Percentiles rank a stretch among this genome's conserved stretches.
Evolutionary conservation across 768 basidiomycete species (phyloP).

Genomic region (Suillus spraguei): DNA sequence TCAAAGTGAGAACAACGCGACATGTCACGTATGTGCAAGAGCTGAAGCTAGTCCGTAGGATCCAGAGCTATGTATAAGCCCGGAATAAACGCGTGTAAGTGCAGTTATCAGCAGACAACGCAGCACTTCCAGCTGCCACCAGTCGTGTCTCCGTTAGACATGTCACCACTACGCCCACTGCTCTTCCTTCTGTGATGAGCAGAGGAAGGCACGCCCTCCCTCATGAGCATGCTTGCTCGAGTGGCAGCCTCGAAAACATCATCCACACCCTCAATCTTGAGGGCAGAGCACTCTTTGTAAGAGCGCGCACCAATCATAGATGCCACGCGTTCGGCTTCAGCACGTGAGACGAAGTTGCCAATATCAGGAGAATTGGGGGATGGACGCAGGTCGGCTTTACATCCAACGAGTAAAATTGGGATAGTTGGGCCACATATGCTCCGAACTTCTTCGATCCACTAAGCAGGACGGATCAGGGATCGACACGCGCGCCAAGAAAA

Average conservation of each 20-base stretch:
- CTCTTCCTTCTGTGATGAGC: slow-evolving; percentile 58
- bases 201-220: slow-evolving; percentile 70
- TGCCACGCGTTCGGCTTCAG: slow-evolving; percentile 83
- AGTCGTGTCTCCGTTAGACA: slow-evolving; percentile 44
- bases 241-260: slow-evolving; percentile 98
- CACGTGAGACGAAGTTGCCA: slow-evolving; percentile 67
- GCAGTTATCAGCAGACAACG: slow-evolving; percentile 56
- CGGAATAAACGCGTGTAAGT: slow-evolving; percentile 2
- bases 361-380: slow-evolving; percentile 47
- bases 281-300: slow-evolving; percentile 93
- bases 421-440: slow-evolving; percentile 92
- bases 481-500: slow-evolving; percentile 14
- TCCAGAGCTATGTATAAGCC: neutral
- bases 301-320: slow-evolving; percentile 85
- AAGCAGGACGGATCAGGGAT: slow-evolving; percentile 15
- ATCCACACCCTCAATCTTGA: slow-evolving; percentile 91
- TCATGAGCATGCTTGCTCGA: slow-evolving; percentile 93
- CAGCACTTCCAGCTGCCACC: slow-evolving; percentile 60
- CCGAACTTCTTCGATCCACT: slow-evolving; percentile 99
- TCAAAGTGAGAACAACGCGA: slow-evolving; percentile 4
- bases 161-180: slow-evolving; percentile 41
- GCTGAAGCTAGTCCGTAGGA: slow-evolving; percentile 9
- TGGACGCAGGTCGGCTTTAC: slow-evolving; percentile 91
- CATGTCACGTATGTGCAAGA: slow-evolving; percentile 9
- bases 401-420: slow-evolving; percentile 94